Base-by-base conservation (phyloP, 768 basidiomycete species). In the Scleroderma citrinum region DNA sequence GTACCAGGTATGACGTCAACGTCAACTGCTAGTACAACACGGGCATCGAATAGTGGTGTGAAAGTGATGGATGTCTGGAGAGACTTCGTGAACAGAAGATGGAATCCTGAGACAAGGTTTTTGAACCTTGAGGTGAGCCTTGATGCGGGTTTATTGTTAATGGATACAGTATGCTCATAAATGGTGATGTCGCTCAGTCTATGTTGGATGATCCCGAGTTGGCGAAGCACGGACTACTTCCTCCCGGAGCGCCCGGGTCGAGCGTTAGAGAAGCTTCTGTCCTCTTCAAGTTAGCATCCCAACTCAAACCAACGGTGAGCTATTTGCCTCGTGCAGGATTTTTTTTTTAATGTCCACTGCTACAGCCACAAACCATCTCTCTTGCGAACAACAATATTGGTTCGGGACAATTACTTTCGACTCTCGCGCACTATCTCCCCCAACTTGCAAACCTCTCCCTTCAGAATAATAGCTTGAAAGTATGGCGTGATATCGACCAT, bases 201-300 rank as follows among this genome's bases (percentile, higher is more conserved):
- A 82, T 97, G 76, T 68, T 76, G 46, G 81, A 87, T 30, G 93
- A 96, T 62, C 79, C 84, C 35, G 71, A 84, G 47, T 71, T 96
- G 52, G 80, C 79, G 63, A 85, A 82, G 60, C 68, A 90, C 57
- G 77, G 81, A 38, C 71, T 96, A 24, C 59, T 73, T 24, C 79
- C 85, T 2, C 92, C 91, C 3, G 90, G 90, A 7, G 70, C 71
- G 21, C 74, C 76, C 26, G 80, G 83, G 10, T 81, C 86, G 29
- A 73, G 78, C 21, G 61, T 68, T 19, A 79, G 74, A 51, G 86
- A 89, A 58, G 82, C 86, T 0, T 79, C 85, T 5, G 92, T 94
- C 10, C 82, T 97, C 39, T 93, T 93, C 74, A 93, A 93, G 66
- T 73, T 94, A 11, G 90, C 92, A 1, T 75, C 79, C 17, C 77